Evolutionary conservation across 2,329 filamentous ascomycete species (phyloP), one percentile per base, ranked within the genome.

Genomic region (Diplodia mutila): DNA sequence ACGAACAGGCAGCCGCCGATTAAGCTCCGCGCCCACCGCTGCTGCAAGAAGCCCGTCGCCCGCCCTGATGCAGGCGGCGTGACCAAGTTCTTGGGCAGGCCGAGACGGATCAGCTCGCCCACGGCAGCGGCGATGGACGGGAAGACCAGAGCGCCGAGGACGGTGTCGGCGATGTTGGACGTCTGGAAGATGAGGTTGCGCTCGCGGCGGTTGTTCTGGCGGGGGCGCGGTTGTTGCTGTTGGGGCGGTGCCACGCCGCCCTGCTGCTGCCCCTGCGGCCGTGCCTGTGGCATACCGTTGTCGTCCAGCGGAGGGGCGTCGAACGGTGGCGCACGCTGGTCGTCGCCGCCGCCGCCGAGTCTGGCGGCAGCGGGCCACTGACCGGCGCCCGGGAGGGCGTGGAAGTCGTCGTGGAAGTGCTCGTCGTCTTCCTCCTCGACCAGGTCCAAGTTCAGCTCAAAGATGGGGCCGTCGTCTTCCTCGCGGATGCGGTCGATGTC

Each of bases 1-100:
- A 98, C 89, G 73, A 94, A 97, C 23, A 97, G 80, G 75, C 92
- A 95, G 0, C 95, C 95, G 1, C 95, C 95, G 1, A 95, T 85
- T 2, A 99, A 83, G 74, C 92, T 97, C 67, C 95, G 85, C 0
- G 93, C 95, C 93, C 95, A 98, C 68, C 90, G 88, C 72, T 91
- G 87, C 75, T 95, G 91, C 37, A 99, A 78, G 29, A 98, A 82
- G 5, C 57, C 66, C 74, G 57, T 80, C 77, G 65, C 77, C 70
- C 37, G 73, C 12, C 70, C 69, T 9, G 73, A 68, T 11, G 75
- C 70, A 4, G 79, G 81, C 80, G 11, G 90, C 88, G 72, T 75
- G 6, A 76, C 72, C 89, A 91, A 93, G 3, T 86, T 81, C 42
- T 81, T 81, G 0, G 94, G 94, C 0, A 97, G 82, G 0, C 86